Evolutionary conservation across 352 stramenopile species (phyloP).

Genomic region (Pythium periplocum): DNA sequence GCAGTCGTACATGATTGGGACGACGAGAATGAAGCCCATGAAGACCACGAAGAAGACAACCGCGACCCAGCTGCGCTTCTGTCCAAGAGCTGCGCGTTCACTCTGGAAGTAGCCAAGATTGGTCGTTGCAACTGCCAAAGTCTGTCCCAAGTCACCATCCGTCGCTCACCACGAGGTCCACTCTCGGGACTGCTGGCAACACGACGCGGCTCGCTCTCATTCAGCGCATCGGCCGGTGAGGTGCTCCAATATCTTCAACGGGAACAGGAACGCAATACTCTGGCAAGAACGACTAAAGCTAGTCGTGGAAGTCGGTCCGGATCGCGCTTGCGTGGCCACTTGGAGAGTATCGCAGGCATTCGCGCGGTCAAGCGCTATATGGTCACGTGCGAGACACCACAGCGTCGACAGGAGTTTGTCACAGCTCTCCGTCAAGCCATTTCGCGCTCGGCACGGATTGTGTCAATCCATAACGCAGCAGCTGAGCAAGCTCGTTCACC

Average conservation of each 20-base stretch:
- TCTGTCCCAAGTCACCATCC: constrained; percentile 34
- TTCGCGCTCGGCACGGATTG: constrained; percentile 14
- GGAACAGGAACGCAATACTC: not conserved
- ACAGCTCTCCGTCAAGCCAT: constrained; percentile 27
- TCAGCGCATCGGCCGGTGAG: constrained; percentile 5
- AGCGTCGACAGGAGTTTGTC: constrained; percentile 33
- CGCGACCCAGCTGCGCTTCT: not conserved
- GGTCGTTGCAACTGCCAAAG: constrained; percentile 56
- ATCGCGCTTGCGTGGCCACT: constrained; percentile 11
- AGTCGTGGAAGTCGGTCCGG: constrained; percentile 13
- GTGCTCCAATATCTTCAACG: constrained; percentile 2
- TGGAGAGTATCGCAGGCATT: constrained; percentile 17
- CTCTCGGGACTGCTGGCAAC: constrained; percentile 16
- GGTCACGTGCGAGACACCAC: constrained; percentile 32
- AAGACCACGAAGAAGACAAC: constrained; percentile 16
- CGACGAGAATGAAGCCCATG: no score
- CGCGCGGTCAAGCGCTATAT: constrained; percentile 40
- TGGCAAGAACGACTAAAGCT: not conserved
- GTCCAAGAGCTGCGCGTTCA: constrained; percentile 21
- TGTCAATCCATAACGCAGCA: constrained; percentile 3
- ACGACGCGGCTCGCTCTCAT: constrained; percentile 22
- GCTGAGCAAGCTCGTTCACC: not conserved
- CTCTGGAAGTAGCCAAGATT: constrained; percentile 40
- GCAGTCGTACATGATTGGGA: constrained; percentile 15
- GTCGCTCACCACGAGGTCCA: constrained; percentile 21